Percentiles rank a stretch among this genome's conserved stretches.
These are phyloP conservation scores for Magnaporthales sp. DNA, from an alignment of 2,329 filamentous ascomycete genomes.

Conservation along the genomic window DNA sequence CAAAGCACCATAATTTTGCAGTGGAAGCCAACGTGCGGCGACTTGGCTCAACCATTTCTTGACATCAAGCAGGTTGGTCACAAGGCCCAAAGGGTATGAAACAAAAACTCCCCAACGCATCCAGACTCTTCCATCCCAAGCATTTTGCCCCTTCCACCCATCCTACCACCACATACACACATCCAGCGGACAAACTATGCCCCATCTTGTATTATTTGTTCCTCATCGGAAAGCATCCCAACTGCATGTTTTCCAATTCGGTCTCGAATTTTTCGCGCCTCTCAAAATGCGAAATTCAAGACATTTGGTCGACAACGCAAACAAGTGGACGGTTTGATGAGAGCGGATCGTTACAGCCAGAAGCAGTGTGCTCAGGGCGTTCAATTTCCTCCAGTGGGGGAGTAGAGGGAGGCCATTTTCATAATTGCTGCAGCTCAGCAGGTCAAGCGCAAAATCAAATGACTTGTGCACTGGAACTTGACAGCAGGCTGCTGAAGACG, in stretches of 20 bases:
- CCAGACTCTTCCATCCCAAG: not conserved
- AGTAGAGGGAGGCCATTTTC: not conserved
- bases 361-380: not conserved
- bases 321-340: not conserved
- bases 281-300: constrained; percentile 1
- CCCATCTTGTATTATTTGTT: not conserved
- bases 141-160: not conserved
- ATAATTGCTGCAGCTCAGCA: constrained; percentile 2
- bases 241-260: constrained; percentile 3
- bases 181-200: not conserved
- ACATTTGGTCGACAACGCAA: not conserved
- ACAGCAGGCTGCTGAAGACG: not conserved
- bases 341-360: constrained; percentile 2
- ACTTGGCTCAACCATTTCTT: not conserved
- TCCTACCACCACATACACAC: not conserved
- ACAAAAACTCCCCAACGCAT: not conserved
- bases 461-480: not conserved
- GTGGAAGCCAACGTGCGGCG: not conserved
- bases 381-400: constrained; percentile 5
- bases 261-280: not conserved
- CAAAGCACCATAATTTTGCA: not conserved
- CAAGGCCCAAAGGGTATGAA: not conserved
- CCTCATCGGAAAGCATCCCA: not conserved
- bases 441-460: constrained; percentile 2
- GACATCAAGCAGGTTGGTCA: not conserved